A percentile compares a stretch with the other conserved stretches of the same genome.
Evolutionary conservation across 2,329 filamentous ascomycete genomes (phyloP).

Genomic region (Fusarium chuoi): DNA sequence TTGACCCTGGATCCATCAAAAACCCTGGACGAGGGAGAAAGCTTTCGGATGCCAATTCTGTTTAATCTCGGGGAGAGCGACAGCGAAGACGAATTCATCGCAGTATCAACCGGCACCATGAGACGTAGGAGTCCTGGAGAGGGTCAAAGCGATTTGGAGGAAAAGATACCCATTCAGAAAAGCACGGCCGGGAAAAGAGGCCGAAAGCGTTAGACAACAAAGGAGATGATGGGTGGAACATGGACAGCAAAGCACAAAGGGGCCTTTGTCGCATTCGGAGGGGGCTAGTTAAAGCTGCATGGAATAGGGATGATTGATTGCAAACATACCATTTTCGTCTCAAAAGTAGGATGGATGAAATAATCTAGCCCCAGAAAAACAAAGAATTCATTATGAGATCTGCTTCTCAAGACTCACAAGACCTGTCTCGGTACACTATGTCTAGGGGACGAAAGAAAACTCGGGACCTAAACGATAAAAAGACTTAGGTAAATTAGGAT

Average conservation of each 20-base stretch:
- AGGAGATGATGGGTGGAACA: background rate
- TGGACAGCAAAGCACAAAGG: constrained; percentile 26
- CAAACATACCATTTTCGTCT: constrained; percentile 15
- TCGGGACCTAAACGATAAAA: too few relatives aligned
- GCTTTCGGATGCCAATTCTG: constrained; percentile 94
- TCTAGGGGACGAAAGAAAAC: background rate
- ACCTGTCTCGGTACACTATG: background rate
- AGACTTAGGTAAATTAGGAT: too few relatives aligned
- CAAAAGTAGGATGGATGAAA: constrained; percentile 10
- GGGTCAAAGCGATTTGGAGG: constrained; percentile 68
- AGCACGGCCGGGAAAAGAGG: constrained; percentile 49
- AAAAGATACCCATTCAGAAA: constrained; percentile 54
- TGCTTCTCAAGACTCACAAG: background rate
- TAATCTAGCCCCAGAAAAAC: background rate
- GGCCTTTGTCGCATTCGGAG: constrained; percentile 24
- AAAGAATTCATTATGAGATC: background rate
- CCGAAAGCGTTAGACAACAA: constrained; percentile 48
- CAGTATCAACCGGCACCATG: constrained; percentile 81
- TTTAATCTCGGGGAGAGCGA: constrained; percentile 93
- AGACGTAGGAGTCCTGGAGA: constrained; percentile 84
- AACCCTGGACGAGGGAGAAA: constrained; percentile 66
- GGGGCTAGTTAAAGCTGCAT: constrained; percentile 28
- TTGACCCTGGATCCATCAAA: constrained; percentile 78
- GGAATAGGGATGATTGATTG: constrained; percentile 11
- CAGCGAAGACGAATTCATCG: constrained; percentile 87